These are phyloP conservation scores for Penicillium hesseltinei DNA, from an alignment of 2,329 filamentous ascomycete genomes.

Conservation along the genomic window DNA sequence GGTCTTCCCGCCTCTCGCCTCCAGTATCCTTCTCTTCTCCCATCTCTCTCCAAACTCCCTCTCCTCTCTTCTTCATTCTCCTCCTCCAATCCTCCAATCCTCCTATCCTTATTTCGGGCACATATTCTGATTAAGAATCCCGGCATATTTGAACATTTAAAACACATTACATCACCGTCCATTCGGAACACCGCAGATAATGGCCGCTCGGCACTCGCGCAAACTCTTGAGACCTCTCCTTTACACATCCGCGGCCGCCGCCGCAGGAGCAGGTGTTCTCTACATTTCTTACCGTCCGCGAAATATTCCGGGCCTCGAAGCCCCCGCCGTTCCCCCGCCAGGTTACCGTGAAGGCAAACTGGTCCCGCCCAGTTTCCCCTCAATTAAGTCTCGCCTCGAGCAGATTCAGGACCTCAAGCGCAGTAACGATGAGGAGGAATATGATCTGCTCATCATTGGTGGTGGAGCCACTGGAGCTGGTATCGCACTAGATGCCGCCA, in stretches of 20 bases:
- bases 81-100: not conserved
- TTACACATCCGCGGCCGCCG: conserved; percentile 57
- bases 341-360: conserved; percentile 61
- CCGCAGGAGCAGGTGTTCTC: conserved; percentile 55
- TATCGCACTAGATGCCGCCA: conserved; percentile 77
- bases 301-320: conserved; percentile 63
- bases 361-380: conserved; percentile 52
- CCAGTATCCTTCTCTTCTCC: not conserved
- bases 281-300: conserved; percentile 63
- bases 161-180: not conserved
- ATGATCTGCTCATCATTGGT: conserved; percentile 76
- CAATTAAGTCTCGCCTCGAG: conserved; percentile 50
- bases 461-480: conserved; percentile 77
- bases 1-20: conserved; percentile 1
- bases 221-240: conserved; percentile 58
- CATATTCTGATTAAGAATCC: not conserved
- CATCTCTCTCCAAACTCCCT: not conserved
- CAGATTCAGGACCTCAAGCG: conserved; percentile 53
- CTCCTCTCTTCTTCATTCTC: not conserved
- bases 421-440: conserved; percentile 53
- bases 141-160: not conserved
- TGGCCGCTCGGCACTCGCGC: conserved; percentile 44
- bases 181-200: conserved; percentile 21
- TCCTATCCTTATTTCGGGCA: not conserved
- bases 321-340: conserved; percentile 61